Percentiles rank a stretch among this genome's conserved stretches.
These are phyloP conservation scores for Ogataea neopini DNA, from an alignment of 805 yeast species.

Conservation along the genomic window DNA sequence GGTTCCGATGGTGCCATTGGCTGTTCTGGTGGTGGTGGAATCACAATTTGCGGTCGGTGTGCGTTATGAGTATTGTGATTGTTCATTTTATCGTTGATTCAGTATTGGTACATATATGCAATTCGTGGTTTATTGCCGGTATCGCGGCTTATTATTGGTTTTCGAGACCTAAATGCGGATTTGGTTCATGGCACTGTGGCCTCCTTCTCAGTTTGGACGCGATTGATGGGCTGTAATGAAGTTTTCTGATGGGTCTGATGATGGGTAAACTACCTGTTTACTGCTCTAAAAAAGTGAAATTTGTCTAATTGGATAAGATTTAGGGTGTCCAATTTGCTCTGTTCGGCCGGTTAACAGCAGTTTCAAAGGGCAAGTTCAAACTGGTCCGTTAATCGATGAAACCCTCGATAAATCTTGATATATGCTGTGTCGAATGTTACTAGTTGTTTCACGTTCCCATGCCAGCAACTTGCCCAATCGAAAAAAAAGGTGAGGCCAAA, in stretches of 20 bases:
- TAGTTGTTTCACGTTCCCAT: background rate
- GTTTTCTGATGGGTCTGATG: background rate
- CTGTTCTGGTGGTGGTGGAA: slow-evolving; percentile 19
- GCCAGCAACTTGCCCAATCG: background rate
- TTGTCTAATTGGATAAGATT: too few relatives aligned
- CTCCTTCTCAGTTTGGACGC: background rate
- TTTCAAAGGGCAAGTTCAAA: too few relatives aligned
- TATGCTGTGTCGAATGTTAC: too few relatives aligned
- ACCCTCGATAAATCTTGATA: too few relatives aligned
- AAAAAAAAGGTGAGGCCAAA: background rate
- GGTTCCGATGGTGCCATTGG: background rate
- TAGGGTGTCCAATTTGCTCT: too few relatives aligned
- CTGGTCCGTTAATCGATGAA: too few relatives aligned
- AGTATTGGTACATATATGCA: slow-evolving; percentile 1
- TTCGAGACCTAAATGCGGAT: background rate
- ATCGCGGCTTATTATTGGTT: background rate
- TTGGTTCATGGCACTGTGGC: slow-evolving; percentile 4
- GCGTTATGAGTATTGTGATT: background rate
- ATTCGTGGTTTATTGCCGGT: background rate
- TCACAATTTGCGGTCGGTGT: slow-evolving; percentile 14
- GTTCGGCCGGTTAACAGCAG: too few relatives aligned
- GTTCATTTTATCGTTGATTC: background rate
- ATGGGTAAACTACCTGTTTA: too few relatives aligned
- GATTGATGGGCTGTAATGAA: background rate
- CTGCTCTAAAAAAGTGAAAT: too few relatives aligned